Percentiles rank a stretch among this genome's conserved stretches.
Conservation (phyloP, 2,329 filamentous ascomycete genomes). For the Sphaceloma murrayae region DNA sequence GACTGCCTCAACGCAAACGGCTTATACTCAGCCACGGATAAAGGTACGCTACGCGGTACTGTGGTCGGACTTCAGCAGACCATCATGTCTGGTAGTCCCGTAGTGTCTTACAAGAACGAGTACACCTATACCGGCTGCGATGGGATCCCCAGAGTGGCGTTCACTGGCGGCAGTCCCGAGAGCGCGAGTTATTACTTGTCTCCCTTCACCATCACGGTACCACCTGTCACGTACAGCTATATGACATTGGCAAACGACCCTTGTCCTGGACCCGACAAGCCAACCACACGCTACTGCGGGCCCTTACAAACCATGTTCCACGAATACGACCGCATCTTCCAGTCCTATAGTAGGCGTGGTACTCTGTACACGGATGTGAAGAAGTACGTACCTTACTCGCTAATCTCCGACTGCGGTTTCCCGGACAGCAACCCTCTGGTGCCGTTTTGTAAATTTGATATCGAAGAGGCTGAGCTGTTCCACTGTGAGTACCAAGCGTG, state of each 20-base stretch:
- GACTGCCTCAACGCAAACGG: neutral
- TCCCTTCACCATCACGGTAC: neutral
- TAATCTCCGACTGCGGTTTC: neutral
- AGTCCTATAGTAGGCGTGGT: neutral
- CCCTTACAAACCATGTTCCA: neutral
- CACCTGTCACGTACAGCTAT: neutral
- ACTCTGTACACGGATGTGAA: neutral
- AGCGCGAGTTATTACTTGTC: neutral
- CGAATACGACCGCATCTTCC: neutral
- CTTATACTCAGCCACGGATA: neutral
- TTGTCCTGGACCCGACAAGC: neutral
- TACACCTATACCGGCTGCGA: conserved; percentile 3
- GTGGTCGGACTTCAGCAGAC: neutral
- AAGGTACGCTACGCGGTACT: neutral
- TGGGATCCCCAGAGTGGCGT: neutral
- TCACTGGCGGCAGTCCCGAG: neutral
- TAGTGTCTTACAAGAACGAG: neutral
- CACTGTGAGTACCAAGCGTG: neutral
- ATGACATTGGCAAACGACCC: neutral
- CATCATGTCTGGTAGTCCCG: neutral
- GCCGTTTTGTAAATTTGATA: neutral
- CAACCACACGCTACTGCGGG: neutral
- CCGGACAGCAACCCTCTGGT: neutral
- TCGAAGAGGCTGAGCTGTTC: neutral
- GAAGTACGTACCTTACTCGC: neutral